Percentiles rank a stretch among this genome's conserved stretches.
phyloP scores from a whole-genome alignment of 495 filamentous ascomycete genomes.

The Xanthoparmelia taractica region DNA sequence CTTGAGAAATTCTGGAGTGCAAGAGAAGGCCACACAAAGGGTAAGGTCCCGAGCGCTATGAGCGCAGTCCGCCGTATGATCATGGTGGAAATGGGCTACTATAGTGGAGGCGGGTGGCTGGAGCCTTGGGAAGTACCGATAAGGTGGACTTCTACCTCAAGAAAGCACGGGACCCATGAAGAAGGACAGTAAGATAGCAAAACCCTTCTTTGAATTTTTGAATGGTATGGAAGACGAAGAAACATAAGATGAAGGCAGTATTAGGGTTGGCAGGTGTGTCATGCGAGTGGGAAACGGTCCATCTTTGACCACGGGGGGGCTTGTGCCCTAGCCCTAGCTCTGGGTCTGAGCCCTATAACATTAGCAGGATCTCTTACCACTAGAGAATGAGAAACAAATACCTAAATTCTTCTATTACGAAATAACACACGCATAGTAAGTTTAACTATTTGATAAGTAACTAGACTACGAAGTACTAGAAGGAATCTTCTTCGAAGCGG shows the following conservation, averaged over 20 bases:
- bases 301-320: too few species aligned
- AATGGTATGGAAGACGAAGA: not conserved
- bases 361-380: too few species aligned
- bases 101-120: constrained; percentile 5
- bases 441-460: too few species aligned
- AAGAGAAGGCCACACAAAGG: constrained; percentile 14
- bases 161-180: not conserved
- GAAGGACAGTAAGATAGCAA: not conserved
- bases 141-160: not conserved
- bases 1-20: constrained; percentile 23
- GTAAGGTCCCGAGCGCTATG: constrained; percentile 14
- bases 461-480: too few species aligned
- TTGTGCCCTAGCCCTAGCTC: too few species aligned
- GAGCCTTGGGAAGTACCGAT: constrained; percentile 4
- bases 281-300: not conserved
- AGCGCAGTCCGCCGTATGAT: constrained; percentile 15
- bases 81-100: constrained; percentile 16
- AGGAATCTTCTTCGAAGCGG: too few species aligned
- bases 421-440: too few species aligned
- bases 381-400: too few species aligned
- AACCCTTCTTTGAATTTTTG: not conserved
- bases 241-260: not conserved
- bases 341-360: too few species aligned
- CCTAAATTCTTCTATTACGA: too few species aligned
- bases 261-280: not conserved